Evolutionary conservation across 1,139 yeast genomes (phyloP).

Genomic region (Yamadazyma atmosphaerica): DNA sequence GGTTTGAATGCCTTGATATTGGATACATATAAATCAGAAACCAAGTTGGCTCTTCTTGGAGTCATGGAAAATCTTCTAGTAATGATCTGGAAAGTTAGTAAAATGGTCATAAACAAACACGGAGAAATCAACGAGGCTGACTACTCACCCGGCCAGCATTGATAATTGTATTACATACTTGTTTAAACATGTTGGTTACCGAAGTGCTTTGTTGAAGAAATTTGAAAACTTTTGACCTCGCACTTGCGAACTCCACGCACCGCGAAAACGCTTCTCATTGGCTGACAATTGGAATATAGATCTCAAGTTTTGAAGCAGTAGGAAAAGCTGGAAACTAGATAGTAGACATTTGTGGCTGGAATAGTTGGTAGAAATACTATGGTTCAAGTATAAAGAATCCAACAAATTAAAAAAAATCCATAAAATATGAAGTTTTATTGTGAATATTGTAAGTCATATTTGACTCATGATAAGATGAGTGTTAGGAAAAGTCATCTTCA

Average conservation of each 20-base stretch:
- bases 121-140: too few species aligned
- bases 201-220: slow-evolving; percentile 1
- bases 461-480: slow-evolving; percentile 87
- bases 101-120: too few species aligned
- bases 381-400: too few species aligned
- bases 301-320: not conserved
- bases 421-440: slow-evolving; percentile 69
- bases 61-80: slow-evolving; percentile 49
- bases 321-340: not conserved
- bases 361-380: too few species aligned
- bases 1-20: slow-evolving; percentile 90
- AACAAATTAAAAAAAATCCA: too few species aligned
- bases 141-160: too few species aligned
- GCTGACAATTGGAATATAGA: not conserved
- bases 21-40: slow-evolving; percentile 83
- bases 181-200: slow-evolving; percentile 16
- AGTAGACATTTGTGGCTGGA: too few species aligned
- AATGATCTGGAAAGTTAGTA: slow-evolving; percentile 28
- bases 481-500: slow-evolving; percentile 80
- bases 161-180: slow-evolving; percentile 13
- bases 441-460: slow-evolving; percentile 81
- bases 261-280: not conserved
- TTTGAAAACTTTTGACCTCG: slow-evolving; percentile 2
- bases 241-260: too few species aligned
- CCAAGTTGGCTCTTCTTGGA: slow-evolving; percentile 56